Base-by-base conservation (phyloP, 495 filamentous ascomycete genomes). In the Neurospora sp. region DNA sequence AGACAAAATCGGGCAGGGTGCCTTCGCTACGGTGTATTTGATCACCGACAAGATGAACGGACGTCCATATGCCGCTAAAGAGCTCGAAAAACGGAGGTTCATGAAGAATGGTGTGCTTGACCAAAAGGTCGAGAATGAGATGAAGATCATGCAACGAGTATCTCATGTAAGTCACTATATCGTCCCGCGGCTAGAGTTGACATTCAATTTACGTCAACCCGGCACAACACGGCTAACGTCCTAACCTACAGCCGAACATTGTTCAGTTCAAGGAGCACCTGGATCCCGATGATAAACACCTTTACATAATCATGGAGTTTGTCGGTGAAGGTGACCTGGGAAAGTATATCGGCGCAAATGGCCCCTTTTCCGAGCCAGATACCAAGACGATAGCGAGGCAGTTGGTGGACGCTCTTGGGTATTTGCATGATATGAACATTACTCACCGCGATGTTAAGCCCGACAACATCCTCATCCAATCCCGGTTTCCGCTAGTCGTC, bases 381-480 rank as follows among this genome's bases (percentile, higher is more conserved):
- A 91, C 89, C 12, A 87, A 89, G 76, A 84, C 82, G 5, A 92
- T 97, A 76, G 87, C 93, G 6, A 82, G 82, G 3, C 96, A 99
- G 79, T 85, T 98, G 20, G 80, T 98, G 11, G 86, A 89, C 69
- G 94, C 94, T 9, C 84, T 99, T 16, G 89, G 88, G n/a, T 97
- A 99, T 79, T 85, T 98, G 12, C 96, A 99, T 77, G 82, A 86
- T 41, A 90, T 89, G 75, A 91, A 89, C 69, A 97, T 99, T 75
- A 97, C 95, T 0, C 96, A 99, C 83, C 91, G 96, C 5, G 96
- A 99, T 81, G 93, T 99, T 77, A 99, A 99, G 80, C 96, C 96
- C 0, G 96, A 98, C 82, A 99, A 99, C 78, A 97, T 99, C 73
- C 84, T 99, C 37, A 91, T 98, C 74, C 82, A 87, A 9, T 91